Conservation (phyloP, 805 yeast species). For the Ogataea nakhonphanomensis region DNA sequence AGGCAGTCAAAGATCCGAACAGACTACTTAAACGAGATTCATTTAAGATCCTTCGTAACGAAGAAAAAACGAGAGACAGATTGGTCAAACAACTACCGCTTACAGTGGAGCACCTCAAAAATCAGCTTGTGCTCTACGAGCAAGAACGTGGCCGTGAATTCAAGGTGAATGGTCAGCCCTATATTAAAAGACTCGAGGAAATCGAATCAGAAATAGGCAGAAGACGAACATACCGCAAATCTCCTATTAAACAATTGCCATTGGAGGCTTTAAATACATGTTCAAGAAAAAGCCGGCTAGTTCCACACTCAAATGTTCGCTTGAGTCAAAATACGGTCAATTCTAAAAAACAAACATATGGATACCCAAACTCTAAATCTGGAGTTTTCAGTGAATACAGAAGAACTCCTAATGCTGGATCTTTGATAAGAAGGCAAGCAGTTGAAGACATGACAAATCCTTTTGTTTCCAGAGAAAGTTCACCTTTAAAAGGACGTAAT, state of each 20-base stretch:
- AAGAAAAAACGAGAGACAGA: conserved; percentile 70
- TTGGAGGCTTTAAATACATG: not conserved
- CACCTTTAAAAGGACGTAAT: conserved; percentile 15
- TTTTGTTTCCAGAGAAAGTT: conserved; percentile 23
- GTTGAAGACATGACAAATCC: conserved; percentile 25
- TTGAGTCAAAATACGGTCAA: not conserved
- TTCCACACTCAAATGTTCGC: not conserved
- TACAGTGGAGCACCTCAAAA: conserved; percentile 49
- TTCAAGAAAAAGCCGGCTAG: not conserved
- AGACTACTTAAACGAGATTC: conserved; percentile 72
- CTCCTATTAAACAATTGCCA: conserved; percentile 15
- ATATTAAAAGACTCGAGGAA: conserved; percentile 30
- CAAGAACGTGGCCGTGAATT: conserved; percentile 35
- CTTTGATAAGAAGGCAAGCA: conserved; percentile 20
- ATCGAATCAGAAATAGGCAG: conserved; percentile 21
- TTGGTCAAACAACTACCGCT: conserved; percentile 68
- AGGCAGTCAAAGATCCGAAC: conserved; percentile 75
- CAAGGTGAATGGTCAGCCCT: conserved; percentile 47
- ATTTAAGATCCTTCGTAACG: conserved; percentile 73
- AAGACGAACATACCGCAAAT: conserved; percentile 10
- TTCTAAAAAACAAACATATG: not conserved
- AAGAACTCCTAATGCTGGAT: conserved; percentile 13
- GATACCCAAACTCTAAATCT: conserved; percentile 3
- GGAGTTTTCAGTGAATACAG: not conserved
- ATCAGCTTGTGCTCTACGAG: conserved; percentile 48